phyloP scores from a whole-genome alignment of 768 basidiomycete genomes.

The Rossbeevera mucosa region DNA sequence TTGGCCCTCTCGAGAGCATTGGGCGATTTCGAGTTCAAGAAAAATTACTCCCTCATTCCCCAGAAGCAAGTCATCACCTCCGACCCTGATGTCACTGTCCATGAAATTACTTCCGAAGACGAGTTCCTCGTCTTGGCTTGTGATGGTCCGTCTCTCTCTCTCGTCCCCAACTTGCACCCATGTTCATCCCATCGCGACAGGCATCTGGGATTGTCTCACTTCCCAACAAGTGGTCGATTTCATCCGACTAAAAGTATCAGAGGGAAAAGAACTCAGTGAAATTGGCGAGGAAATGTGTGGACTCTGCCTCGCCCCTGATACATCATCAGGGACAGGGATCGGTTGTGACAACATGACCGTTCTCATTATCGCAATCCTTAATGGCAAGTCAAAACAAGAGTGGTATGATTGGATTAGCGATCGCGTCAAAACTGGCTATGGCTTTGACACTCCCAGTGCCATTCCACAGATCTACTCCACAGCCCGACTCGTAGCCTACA shows the following conservation, averaged over 20 bases:
- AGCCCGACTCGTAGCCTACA: slow-evolving; percentile 59
- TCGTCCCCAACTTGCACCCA: not conserved
- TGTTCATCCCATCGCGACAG: slow-evolving; percentile 37
- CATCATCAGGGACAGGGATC: slow-evolving; percentile 83
- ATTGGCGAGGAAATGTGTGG: slow-evolving; percentile 89
- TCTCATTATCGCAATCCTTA: slow-evolving; percentile 81
- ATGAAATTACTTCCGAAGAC: slow-evolving; percentile 81
- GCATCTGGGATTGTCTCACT: slow-evolving; percentile 96
- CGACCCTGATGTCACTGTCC: slow-evolving; percentile 84
- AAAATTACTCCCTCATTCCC: slow-evolving; percentile 72
- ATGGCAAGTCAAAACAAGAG: slow-evolving; percentile 83
- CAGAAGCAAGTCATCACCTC: slow-evolving; percentile 94
- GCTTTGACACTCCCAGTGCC: slow-evolving; percentile 70
- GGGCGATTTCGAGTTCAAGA: slow-evolving; percentile 99
- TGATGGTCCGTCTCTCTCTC: slow-evolving; percentile 60
- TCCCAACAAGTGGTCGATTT: slow-evolving; percentile 93
- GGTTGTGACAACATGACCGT: slow-evolving; percentile 99
- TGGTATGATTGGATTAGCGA: slow-evolving; percentile 90
- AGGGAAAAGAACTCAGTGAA: slow-evolving; percentile 73
- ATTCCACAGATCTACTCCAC: slow-evolving; percentile 75
- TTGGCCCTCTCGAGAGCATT: slow-evolving; percentile 91
- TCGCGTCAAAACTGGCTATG: slow-evolving; percentile 70
- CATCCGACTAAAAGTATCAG: slow-evolving; percentile 73
- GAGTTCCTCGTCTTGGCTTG: slow-evolving; percentile 97
- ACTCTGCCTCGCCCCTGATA: slow-evolving; percentile 91